Percentiles rank a stretch among this genome's conserved stretches.
Evolutionary conservation across 495 filamentous ascomycete species (phyloP).

Genomic region (Podospora conica): DNA sequence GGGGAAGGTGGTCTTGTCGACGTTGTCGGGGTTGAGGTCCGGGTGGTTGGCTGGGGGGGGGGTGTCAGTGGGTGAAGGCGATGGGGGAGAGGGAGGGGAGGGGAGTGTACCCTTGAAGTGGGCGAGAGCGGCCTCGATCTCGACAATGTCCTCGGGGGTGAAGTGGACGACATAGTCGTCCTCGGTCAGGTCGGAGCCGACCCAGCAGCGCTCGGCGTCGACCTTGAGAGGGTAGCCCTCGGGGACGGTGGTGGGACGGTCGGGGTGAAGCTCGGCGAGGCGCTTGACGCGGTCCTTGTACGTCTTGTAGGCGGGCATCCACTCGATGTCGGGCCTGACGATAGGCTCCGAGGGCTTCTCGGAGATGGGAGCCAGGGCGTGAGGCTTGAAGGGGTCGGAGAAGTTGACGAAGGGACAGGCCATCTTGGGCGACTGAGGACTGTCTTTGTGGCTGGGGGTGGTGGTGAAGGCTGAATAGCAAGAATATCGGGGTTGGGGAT

Average conservation of each 20-base stretch:
- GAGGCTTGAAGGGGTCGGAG: not conserved
- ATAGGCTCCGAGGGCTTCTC: conserved; percentile 6
- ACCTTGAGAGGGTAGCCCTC: conserved; percentile 22
- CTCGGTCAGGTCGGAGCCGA: conserved; percentile 23
- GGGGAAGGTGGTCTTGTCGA: conserved; percentile 20
- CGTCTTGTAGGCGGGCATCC: conserved; percentile 28
- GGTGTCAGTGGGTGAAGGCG: not conserved
- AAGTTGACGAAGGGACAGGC: not conserved
- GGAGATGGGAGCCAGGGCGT: not conserved
- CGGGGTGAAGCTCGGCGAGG: conserved; percentile 13
- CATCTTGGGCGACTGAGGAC: not conserved
- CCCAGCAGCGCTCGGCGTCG: conserved; percentile 21
- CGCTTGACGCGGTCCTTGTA: conserved; percentile 25
- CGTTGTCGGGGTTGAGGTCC: conserved; percentile 21
- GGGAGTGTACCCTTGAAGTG: conserved; percentile 26
- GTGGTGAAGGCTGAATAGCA: not conserved
- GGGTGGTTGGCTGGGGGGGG: conserved; percentile 6
- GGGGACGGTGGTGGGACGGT: conserved; percentile 25
- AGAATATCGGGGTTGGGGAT: not conserved
- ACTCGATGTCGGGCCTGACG: conserved; percentile 23
- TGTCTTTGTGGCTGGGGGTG: not conserved
- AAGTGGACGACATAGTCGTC: conserved; percentile 23
- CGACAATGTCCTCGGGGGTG: conserved; percentile 17
- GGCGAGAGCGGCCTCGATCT: conserved; percentile 22
- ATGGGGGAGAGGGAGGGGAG: not conserved